Percentiles rank a stretch among this genome's conserved stretches.
phyloP scores from a whole-genome alignment of 2,329 filamentous ascomycete species.

The Emergomyces pasteurianus region DNA sequence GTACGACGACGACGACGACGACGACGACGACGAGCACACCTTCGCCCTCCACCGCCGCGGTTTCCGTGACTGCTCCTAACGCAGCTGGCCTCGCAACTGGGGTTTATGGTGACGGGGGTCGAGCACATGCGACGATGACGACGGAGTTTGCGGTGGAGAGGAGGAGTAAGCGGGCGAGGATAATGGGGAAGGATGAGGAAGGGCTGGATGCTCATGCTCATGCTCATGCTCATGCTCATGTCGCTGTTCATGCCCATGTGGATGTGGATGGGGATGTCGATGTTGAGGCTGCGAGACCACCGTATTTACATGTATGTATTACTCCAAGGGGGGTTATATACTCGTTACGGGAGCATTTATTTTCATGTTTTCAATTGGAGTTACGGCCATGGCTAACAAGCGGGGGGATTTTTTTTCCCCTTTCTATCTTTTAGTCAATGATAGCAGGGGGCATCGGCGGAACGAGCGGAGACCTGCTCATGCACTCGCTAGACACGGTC shows the following conservation, averaged over 20 bases:
- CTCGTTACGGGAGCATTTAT: no score
- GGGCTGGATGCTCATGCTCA: neutral
- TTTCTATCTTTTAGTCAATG: conserved; percentile 56
- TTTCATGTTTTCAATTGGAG: neutral
- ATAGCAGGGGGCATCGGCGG: conserved; percentile 87
- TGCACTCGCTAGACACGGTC: conserved; percentile 98
- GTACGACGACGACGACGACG: neutral
- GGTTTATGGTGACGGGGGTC: neutral
- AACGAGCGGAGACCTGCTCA: conserved; percentile 87
- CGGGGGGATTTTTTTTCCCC: conserved; percentile 15
- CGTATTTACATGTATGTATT: conserved; percentile 12
- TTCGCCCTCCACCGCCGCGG: neutral
- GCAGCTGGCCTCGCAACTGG: neutral
- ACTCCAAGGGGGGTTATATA: neutral
- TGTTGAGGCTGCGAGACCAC: conserved; percentile 13
- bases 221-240: conserved; percentile 7
- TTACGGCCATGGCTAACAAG: neutral
- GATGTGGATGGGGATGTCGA: conserved; percentile 10
- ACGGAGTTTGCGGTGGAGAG: conserved; percentile 12
- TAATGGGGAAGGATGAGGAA: conserved; percentile 12
- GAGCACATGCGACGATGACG: neutral
- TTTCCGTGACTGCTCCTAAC: conserved; percentile 7
- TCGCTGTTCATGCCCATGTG: neutral
- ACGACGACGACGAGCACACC: conserved; percentile 14
- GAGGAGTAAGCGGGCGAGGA: conserved; percentile 14